Evolutionary conservation across 2,329 filamentous ascomycete species (phyloP).

Genomic region (Lomentospora prolificans): DNA sequence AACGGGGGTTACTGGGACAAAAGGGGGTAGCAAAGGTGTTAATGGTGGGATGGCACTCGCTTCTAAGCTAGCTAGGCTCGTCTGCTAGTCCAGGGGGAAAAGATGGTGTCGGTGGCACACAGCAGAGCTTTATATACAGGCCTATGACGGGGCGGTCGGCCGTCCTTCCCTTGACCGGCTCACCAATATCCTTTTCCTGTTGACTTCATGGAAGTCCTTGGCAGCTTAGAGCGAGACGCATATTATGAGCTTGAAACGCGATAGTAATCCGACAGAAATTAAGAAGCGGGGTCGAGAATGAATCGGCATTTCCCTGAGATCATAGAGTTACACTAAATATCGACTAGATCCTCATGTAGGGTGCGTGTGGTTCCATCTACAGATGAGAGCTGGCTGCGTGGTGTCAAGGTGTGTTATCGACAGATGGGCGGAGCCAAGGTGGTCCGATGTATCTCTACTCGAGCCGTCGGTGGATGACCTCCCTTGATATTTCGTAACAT

Average conservation of each 20-base stretch:
- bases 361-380: background rate
- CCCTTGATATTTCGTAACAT: background rate
- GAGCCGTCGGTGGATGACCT: background rate
- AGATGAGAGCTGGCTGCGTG: background rate
- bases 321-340: constrained; percentile 2
- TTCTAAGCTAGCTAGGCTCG: background rate
- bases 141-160: background rate
- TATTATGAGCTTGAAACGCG: background rate
- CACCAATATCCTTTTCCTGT: background rate
- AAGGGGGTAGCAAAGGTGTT: background rate
- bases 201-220: background rate
- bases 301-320: constrained; percentile 1
- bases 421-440: background rate
- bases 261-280: constrained; percentile 2
- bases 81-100: background rate
- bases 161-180: background rate
- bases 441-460: constrained; percentile 1
- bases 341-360: background rate
- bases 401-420: background rate
- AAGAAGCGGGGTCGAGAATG: constrained; percentile 3
- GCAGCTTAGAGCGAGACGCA: background rate
- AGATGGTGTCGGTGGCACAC: background rate
- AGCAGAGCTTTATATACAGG: background rate
- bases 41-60: background rate
- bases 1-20: background rate